These are phyloP conservation scores for Chlamydomonas asymmetrica DNA, from an alignment of 139 green algal genomes.

Conservation along the genomic window DNA sequence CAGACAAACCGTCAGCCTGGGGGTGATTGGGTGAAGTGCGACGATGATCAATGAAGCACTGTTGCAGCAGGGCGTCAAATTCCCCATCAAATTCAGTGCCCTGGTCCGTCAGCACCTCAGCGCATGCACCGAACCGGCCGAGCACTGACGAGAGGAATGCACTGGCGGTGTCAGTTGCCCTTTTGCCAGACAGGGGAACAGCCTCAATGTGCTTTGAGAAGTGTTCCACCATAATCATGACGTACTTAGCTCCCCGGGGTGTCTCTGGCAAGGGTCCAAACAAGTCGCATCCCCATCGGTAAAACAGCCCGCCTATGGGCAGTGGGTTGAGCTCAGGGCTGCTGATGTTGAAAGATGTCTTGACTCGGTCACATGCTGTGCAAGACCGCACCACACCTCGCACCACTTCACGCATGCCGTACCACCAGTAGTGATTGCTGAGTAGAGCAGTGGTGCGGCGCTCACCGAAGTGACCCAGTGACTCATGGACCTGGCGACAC, in stretches of 20 bases:
- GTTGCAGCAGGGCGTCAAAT: conserved; percentile 21
- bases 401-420: not conserved
- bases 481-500: not conserved
- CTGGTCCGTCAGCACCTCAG: conserved; percentile 30
- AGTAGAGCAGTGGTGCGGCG: not conserved
- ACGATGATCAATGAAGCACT: conserved; percentile 25
- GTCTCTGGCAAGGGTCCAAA: conserved; percentile 4
- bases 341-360: not conserved
- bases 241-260: conserved; percentile 9
- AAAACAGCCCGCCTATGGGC: conserved; percentile 15
- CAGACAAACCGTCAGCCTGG: conserved; percentile 29
- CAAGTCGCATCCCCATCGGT: conserved; percentile 18
- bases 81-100: conserved; percentile 30
- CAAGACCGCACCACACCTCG: not conserved
- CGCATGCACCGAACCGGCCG: not conserved
- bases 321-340: conserved; percentile 15
- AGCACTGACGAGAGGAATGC: conserved; percentile 27
- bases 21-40: conserved; percentile 17
- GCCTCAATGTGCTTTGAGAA: conserved; percentile 19
- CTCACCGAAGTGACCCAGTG: not conserved
- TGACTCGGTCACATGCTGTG: not conserved
- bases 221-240: conserved; percentile 17
- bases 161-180: not conserved
- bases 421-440: not conserved
- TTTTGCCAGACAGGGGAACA: conserved; percentile 13